phyloP scores from a whole-genome alignment of 129 eudicot genomes.

The Pseudognaphalium luteoalbum region DNA sequence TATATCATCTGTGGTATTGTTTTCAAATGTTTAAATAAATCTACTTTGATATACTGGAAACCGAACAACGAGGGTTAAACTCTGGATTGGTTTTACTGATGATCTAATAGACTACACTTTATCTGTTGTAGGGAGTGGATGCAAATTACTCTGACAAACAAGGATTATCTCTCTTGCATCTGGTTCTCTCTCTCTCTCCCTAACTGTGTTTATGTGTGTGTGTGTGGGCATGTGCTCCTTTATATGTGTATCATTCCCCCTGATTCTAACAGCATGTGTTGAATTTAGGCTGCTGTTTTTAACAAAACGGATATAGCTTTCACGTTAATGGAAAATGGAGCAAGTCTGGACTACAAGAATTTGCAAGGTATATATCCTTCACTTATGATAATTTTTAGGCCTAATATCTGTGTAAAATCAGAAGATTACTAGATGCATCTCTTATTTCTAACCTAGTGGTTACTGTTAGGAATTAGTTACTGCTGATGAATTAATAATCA shows the following conservation, averaged over 20 bases:
- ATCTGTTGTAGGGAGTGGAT: conserved; percentile 76
- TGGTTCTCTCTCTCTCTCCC: conserved; percentile 55
- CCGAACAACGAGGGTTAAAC: conserved; percentile 1
- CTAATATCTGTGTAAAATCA: conserved; percentile 4
- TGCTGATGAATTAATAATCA: neutral
- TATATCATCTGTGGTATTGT: neutral
- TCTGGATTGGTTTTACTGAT: neutral
- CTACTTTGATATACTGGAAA: neutral
- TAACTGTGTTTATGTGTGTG: neutral
- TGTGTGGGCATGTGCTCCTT: neutral
- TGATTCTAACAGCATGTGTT: conserved; percentile 20
- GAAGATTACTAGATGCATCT: conserved; percentile 7
- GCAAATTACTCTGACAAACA: conserved; percentile 93
- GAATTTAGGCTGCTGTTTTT: conserved; percentile 86
- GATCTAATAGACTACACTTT: neutral
- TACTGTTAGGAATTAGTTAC: neutral
- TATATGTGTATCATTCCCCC: conserved; percentile 1
- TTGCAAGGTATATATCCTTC: conserved; percentile 57
- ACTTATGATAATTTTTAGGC: conserved; percentile 2
- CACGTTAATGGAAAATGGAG: conserved; percentile 85
- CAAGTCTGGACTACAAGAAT: conserved; percentile 71
- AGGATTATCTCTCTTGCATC: conserved; percentile 83
- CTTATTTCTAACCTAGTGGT: neutral
- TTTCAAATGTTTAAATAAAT: neutral
- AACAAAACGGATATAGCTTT: conserved; percentile 90